Evolutionary conservation across 208 protist species (phyloP), one percentile per base, ranked within the genome.

Genomic region (Herpetomonas muscarum): DNA sequence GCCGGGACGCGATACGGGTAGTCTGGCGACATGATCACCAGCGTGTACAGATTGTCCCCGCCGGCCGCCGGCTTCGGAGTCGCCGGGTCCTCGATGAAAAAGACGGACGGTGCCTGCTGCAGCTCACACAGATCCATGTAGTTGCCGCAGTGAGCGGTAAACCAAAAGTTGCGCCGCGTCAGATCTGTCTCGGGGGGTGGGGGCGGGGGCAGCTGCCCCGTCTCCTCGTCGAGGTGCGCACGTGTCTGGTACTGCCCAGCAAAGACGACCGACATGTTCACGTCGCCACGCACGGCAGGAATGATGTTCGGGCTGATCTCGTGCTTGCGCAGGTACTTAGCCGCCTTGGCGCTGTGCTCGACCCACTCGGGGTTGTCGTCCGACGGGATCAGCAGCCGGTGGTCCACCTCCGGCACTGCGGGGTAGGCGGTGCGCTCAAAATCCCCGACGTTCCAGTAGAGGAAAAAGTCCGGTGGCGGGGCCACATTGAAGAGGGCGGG

Each of bases 101-200:
- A 94, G 28, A 96, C 70, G 34, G 77, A 77, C 3, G 90, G 90
- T 15, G 83, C 61, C 55, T 90, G 74, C 61, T 94, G 86, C 39
- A 96, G 37, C 17, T 96, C 83, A n/a, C 71, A 73, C 1, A 96
- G 72, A 49, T 93, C 84, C 42, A 96, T 87, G 70, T 92, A 94
- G 67, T 96, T 96, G 36, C 90, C 90, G 55, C 79, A 91, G 67
- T 96, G 90, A 13, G 87, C 67, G 2, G 90, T 94, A 65, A 90
- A 90, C 90, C 87, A 94, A 68, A 96, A 96, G 51, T 94, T 96
- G 41, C 76, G 81, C 10, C 34, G 46, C 0, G 51, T 84, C 47
- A 93, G 61, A 34, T 59, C 48, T 10, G 74, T 81, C 55, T 76
- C 82, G 7, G 82, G 74, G 30, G 69, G 70, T 17, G 79, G 74